Evolutionary conservation across 2,329 filamentous ascomycete genomes (phyloP).

Genomic region (Calonectria montana): DNA sequence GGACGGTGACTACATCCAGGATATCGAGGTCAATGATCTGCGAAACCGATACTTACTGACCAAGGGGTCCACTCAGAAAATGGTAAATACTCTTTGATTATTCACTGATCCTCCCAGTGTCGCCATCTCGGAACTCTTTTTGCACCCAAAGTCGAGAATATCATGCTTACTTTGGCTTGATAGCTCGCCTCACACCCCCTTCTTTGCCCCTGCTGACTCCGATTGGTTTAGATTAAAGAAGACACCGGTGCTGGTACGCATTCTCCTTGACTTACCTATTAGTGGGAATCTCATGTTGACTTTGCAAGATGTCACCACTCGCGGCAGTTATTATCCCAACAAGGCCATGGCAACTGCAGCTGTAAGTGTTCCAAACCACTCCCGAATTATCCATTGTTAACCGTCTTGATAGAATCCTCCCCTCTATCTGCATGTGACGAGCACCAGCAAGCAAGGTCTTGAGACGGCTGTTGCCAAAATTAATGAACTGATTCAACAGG

Average conservation of each 20-base stretch:
- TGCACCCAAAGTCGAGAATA: constrained; percentile 64
- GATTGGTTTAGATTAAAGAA: constrained; percentile 98
- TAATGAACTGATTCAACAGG: constrained; percentile 95
- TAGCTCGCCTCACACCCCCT: constrained; percentile 72
- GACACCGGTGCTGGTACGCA: constrained; percentile 99
- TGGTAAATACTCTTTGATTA: constrained; percentile 84
- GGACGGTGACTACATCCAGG: constrained; percentile 97
- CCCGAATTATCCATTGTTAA: background rate
- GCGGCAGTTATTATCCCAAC: constrained; percentile 96
- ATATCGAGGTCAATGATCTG: constrained; percentile 98
- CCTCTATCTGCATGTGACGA: constrained; percentile 94
- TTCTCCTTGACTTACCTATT: constrained; percentile 37
- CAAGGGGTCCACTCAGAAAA: constrained; percentile 97
- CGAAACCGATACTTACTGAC: constrained; percentile 97
- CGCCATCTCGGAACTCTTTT: constrained; percentile 47
- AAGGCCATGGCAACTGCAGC: constrained; percentile 96
- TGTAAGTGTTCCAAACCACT: constrained; percentile 66
- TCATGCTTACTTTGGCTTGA: constrained; percentile 77
- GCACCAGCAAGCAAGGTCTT: constrained; percentile 90
- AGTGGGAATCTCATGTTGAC: constrained; percentile 68
- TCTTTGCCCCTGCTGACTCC: constrained; percentile 95
- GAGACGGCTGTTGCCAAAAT: constrained; percentile 90
- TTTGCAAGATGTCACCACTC: constrained; percentile 93
- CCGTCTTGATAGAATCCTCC: constrained; percentile 78
- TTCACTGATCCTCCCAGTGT: constrained; percentile 53